These are phyloP conservation scores for Paramecium tetraurelia DNA, from an alignment of 73 alveolate genomes.

Conservation along the genomic window DNA sequence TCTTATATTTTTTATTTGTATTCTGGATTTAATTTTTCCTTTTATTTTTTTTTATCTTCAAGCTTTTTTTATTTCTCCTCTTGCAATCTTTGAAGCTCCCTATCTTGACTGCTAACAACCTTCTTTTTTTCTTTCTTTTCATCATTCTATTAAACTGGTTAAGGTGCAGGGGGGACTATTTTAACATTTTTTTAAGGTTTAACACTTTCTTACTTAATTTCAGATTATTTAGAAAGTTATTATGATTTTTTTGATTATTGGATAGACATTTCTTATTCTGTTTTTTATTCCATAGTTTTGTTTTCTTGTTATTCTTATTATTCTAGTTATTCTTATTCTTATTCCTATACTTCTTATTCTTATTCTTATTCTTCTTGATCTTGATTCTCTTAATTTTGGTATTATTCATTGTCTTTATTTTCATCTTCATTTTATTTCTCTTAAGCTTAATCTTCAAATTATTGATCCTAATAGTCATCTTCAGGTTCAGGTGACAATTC, in stretches of 20 bases:
- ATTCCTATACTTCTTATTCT: background rate
- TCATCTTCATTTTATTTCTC: background rate
- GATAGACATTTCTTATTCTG: background rate
- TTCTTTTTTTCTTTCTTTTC: background rate
- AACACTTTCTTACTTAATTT: background rate
- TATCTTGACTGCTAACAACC: background rate
- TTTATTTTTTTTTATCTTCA: background rate
- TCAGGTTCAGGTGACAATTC: background rate
- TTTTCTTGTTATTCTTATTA: background rate
- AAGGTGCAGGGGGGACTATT: background rate
- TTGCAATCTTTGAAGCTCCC: background rate
- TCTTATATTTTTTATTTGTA: constrained; percentile 5
- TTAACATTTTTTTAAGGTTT: constrained; percentile 22
- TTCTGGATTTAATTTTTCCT: background rate
- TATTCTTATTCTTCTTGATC: background rate
- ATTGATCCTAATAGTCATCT: background rate
- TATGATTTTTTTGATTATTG: background rate
- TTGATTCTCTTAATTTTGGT: background rate
- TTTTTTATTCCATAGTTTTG: background rate
- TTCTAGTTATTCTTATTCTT: background rate
- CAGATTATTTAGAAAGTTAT: background rate
- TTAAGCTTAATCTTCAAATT: background rate
- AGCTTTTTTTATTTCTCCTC: constrained; percentile 20
- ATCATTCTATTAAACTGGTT: background rate
- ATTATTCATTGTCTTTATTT: background rate